Evolutionary conservation across 192 early-diverging fungal species (phyloP).

Genomic region (Piromyces finnis): DNA sequence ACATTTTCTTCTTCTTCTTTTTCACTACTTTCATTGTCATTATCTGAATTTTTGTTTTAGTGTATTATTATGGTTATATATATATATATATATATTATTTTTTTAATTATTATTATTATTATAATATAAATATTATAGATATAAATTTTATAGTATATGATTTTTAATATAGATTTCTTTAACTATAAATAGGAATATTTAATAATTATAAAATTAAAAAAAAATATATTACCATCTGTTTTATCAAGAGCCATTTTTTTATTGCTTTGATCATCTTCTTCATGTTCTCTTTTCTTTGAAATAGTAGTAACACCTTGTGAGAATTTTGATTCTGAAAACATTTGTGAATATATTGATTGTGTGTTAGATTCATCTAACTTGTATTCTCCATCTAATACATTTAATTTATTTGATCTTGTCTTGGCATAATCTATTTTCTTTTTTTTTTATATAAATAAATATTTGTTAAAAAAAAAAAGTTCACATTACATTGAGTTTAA

Average conservation of each 20-base stretch:
- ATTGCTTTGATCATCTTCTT: neutral
- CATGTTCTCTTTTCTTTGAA: neutral
- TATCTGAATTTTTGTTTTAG: neutral
- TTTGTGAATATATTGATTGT: neutral
- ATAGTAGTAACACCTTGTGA: neutral
- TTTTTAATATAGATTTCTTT: no score
- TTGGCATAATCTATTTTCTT: constrained; percentile 61
- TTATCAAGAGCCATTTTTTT: neutral
- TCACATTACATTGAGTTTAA: no score
- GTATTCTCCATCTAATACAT: constrained; percentile 37
- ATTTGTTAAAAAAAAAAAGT: neutral
- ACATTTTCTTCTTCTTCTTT: neutral
- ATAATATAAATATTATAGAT: no score
- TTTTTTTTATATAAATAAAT: no score
- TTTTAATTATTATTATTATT: no score
- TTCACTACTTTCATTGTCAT: constrained; percentile 2
- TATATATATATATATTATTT: no score
- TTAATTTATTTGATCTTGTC: constrained; percentile 53
- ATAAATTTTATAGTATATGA: no score
- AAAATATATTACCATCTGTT: constrained; percentile 5
- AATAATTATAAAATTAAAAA: no score
- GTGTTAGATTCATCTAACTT: neutral
- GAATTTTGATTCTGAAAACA: neutral
- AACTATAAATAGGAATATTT: no score
- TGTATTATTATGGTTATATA: no score